phyloP scores from a whole-genome alignment of 2,329 filamentous ascomycete species.

The Talaromyces verruculosus region DNA sequence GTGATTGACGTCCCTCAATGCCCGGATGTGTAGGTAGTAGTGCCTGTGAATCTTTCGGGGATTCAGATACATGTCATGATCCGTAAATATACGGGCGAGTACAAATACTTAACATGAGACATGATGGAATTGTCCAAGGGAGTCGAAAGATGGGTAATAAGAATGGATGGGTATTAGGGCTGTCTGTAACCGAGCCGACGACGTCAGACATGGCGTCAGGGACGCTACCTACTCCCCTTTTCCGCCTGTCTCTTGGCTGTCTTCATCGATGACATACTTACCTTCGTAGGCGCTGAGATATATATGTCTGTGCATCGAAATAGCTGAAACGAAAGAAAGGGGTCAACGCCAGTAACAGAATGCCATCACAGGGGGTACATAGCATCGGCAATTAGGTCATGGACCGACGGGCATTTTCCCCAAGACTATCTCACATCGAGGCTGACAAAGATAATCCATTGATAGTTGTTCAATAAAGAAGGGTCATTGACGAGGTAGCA shows the following conservation, averaged over 20 bases:
- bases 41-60: neutral
- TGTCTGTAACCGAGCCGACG: too few relatives aligned
- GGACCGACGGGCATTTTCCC: neutral
- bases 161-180: neutral
- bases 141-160: neutral
- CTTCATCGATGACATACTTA: neutral
- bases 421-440: neutral
- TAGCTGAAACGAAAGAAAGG: too few relatives aligned
- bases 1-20: too few relatives aligned
- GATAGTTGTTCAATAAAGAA: neutral
- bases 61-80: neutral
- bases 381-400: neutral
- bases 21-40: neutral
- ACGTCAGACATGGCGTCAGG: constrained; percentile 10
- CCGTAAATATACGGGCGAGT: neutral
- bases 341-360: too few relatives aligned
- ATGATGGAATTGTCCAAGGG: neutral
- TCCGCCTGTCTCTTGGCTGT: neutral
- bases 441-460: neutral
- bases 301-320: neutral
- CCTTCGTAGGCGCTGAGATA: too few relatives aligned
- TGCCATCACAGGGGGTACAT: too few relatives aligned
- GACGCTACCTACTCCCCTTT: neutral
- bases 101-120: neutral
- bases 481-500: neutral